These are phyloP conservation scores for Aspergillus steynii DNA, from an alignment of 495 filamentous ascomycete genomes.

Conservation along the genomic window DNA sequence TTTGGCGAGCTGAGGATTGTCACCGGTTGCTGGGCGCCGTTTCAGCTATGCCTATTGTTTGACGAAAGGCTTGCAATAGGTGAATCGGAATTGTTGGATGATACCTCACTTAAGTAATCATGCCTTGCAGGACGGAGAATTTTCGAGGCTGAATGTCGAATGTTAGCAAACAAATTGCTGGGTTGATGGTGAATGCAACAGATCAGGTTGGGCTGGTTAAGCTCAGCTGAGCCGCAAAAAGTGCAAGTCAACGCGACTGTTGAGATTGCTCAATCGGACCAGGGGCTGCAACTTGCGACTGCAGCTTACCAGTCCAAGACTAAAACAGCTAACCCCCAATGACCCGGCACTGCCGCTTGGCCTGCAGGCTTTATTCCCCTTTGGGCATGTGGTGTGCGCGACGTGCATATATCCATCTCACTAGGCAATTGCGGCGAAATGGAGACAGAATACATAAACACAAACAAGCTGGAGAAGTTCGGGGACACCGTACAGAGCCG, in stretches of 20 bases:
- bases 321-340: not conserved
- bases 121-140: too few relatives aligned
- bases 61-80: not conserved
- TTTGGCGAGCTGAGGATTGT: not conserved
- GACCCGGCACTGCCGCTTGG: not conserved
- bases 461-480: not conserved
- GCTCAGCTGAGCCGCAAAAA: not conserved
- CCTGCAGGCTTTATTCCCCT: not conserved
- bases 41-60: not conserved
- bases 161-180: too few relatives aligned
- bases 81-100: not conserved
- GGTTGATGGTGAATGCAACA: not conserved
- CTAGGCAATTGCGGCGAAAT: not conserved
- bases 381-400: not conserved
- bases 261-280: not conserved
- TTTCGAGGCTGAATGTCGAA: too few relatives aligned
- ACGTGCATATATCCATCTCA: not conserved
- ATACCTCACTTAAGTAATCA: not conserved
- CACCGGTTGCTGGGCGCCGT: not conserved
- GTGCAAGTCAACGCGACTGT: not conserved
- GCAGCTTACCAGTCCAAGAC: not conserved
- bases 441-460: not conserved
- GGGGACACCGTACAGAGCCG: not conserved
- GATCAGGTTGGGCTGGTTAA: not conserved
- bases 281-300: not conserved